Conservation (phyloP, 345 rosid genomes). For the Populus deltoides region DNA sequence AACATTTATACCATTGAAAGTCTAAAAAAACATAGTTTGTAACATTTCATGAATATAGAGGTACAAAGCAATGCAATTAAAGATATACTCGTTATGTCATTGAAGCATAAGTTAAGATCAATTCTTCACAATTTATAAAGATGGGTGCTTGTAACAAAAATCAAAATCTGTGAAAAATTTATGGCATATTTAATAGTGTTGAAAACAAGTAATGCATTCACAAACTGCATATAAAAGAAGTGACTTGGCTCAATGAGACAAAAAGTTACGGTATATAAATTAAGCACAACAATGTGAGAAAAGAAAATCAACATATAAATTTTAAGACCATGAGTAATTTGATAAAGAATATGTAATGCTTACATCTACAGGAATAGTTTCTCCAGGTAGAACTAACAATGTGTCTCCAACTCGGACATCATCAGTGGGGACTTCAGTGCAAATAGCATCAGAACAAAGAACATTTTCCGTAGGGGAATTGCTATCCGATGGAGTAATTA, state of each 20-base stretch:
- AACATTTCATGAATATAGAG: neutral
- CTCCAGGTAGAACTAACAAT: slow-evolving; percentile 85
- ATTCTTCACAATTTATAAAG: neutral
- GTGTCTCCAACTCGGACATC: slow-evolving; percentile 86
- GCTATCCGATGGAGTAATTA: slow-evolving; percentile 70
- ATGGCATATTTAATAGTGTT: neutral
- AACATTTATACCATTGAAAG: neutral
- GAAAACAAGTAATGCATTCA: neutral
- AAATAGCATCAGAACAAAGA: slow-evolving; percentile 77
- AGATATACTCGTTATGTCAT: neutral
- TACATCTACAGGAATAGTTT: slow-evolving; percentile 95
- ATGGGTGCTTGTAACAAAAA: slow-evolving; percentile 1
- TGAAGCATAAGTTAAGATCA: neutral
- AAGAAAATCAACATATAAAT: neutral
- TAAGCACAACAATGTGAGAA: neutral
- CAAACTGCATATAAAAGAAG: neutral
- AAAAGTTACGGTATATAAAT: neutral
- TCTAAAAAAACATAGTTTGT: neutral
- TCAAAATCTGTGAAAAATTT: neutral
- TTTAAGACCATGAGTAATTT: neutral
- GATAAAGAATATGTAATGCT: slow-evolving; percentile 27
- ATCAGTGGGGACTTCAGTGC: slow-evolving; percentile 78
- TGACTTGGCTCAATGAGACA: neutral
- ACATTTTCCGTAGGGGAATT: slow-evolving; percentile 53
- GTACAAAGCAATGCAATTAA: neutral